Evolutionary conservation across 2,329 filamentous ascomycete species (phyloP).

Genomic region (Fusarium sp.): DNA sequence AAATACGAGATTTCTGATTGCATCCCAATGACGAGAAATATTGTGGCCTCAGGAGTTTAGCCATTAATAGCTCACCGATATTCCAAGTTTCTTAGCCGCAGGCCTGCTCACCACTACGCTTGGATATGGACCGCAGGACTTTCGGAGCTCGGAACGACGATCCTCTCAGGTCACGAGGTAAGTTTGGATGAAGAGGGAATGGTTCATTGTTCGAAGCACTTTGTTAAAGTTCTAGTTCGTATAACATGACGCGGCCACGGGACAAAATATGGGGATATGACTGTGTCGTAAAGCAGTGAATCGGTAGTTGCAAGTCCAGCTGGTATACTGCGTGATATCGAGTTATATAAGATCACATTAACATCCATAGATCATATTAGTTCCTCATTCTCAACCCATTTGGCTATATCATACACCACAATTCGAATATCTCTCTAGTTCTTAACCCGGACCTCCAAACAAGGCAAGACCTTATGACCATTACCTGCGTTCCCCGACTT

Average conservation of each 20-base stretch:
- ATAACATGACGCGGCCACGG: background rate
- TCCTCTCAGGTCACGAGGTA: background rate
- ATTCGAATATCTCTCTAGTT: background rate
- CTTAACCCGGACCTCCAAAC: fast-evolving
- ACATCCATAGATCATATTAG: too few relatives aligned
- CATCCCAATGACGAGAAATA: background rate
- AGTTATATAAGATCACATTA: background rate
- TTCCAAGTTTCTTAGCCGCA: too few relatives aligned
- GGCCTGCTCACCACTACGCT: too few relatives aligned
- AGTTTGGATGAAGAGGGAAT: too few relatives aligned
- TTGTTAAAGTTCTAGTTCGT: background rate
- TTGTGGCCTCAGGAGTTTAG: fast-evolving
- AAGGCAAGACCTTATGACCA: background rate
- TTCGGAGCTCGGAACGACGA: background rate
- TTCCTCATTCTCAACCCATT: too few relatives aligned
- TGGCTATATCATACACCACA: fast-evolving
- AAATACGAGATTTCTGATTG: background rate
- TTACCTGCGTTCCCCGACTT: fast-evolving
- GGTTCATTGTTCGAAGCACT: background rate
- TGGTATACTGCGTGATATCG: background rate
- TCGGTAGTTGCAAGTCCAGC: too few relatives aligned
- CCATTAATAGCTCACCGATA: background rate
- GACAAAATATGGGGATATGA: background rate
- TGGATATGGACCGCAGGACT: fast-evolving
- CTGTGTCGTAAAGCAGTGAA: background rate